These are phyloP conservation scores for Pachyrhizus erosus DNA, from an alignment of 306 rosid genomes.

Conservation along the genomic window DNA sequence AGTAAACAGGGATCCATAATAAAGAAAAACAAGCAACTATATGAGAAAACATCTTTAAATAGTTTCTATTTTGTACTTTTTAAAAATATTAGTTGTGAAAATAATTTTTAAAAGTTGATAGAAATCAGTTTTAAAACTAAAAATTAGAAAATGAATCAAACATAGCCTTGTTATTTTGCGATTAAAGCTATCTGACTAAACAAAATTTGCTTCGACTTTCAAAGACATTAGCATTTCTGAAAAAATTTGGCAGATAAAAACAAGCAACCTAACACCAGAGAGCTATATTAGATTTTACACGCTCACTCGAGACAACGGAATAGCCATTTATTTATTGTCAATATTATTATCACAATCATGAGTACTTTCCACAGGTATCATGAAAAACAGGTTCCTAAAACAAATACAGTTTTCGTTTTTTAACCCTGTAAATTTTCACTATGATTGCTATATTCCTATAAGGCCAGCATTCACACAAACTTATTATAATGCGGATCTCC, in stretches of 20 bases:
- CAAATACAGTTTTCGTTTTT: neutral
- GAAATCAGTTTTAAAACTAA: too few species aligned
- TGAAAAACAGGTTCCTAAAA: neutral
- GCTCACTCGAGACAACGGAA: constrained; percentile 1
- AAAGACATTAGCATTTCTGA: neutral
- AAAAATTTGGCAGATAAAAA: neutral
- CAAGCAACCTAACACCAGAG: neutral
- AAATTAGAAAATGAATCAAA: too few species aligned
- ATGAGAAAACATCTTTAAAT: too few species aligned
- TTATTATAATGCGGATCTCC: neutral
- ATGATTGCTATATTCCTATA: constrained; percentile 28
- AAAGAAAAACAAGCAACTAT: neutral
- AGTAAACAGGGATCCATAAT: too few species aligned
- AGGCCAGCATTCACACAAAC: constrained; percentile 19
- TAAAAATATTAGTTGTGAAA: too few species aligned
- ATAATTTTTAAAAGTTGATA: too few species aligned
- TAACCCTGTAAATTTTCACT: constrained; percentile 18
- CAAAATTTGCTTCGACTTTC: neutral
- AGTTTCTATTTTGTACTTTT: too few species aligned
- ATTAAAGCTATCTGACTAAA: neutral
- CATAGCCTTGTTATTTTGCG: neutral
- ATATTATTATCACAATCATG: constrained; percentile 15
- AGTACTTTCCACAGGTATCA: neutral
- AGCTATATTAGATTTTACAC: neutral
- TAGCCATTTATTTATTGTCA: neutral